Evolutionary conservation across 768 basidiomycete genomes (phyloP).

Genomic region (Phaffia tasmanica): DNA sequence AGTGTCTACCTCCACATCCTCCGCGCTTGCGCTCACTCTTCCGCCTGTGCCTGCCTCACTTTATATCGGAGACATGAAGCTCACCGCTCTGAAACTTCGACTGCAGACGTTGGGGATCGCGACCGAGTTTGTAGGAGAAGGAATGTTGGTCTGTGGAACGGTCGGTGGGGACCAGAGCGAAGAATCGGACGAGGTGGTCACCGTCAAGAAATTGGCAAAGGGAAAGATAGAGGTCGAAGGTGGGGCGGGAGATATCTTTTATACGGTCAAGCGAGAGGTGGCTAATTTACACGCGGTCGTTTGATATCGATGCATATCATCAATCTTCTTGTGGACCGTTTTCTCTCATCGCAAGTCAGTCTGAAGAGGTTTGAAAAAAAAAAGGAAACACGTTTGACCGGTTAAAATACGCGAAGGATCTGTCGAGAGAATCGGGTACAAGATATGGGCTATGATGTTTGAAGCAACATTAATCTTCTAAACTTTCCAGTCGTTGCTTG

Average conservation of each 20-base stretch:
- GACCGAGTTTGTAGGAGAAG: constrained; percentile 93
- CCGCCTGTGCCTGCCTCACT: constrained; percentile 70
- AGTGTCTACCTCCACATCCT: constrained; percentile 2
- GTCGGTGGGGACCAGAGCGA: constrained; percentile 28
- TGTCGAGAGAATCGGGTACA: neutral
- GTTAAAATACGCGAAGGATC: neutral
- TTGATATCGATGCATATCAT: neutral
- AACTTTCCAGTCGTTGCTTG: neutral
- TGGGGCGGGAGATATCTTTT: constrained; percentile 75
- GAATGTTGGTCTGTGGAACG: constrained; percentile 68
- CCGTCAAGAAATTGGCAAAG: constrained; percentile 74
- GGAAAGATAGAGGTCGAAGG: constrained; percentile 86
- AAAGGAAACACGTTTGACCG: neutral
- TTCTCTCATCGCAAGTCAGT: neutral
- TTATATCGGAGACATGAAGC: constrained; percentile 93
- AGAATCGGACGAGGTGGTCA: constrained; percentile 44
- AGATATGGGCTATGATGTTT: too few relatives aligned
- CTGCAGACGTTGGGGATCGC: constrained; percentile 64
- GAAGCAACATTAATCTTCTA: too few relatives aligned
- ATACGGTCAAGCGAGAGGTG: constrained; percentile 74
- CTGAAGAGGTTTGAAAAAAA: neutral
- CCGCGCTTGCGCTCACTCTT: constrained; percentile 35
- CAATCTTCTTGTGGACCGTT: neutral
- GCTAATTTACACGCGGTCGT: constrained; percentile 84
- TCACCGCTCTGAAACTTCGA: constrained; percentile 75